phyloP scores from a whole-genome alignment of 2,329 filamentous ascomycete species.

The Penicillium fuscoglaucum region DNA sequence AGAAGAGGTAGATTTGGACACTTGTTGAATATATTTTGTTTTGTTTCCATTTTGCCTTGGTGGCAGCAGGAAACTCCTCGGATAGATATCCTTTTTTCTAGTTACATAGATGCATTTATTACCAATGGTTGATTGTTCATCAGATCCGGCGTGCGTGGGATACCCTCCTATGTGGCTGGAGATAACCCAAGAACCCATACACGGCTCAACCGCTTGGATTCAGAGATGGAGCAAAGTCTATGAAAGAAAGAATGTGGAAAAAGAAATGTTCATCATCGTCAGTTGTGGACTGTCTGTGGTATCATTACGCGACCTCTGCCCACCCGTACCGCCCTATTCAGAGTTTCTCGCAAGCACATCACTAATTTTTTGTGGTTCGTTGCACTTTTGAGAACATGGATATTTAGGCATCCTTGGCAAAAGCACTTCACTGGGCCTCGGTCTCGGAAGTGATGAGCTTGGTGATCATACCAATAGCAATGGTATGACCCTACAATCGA shows the following conservation, averaged over 20 bases:
- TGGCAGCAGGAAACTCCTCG: neutral
- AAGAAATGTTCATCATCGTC: conserved; percentile 37
- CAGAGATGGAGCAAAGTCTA: conserved; percentile 26
- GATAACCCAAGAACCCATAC: neutral
- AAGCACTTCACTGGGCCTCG: conserved; percentile 13
- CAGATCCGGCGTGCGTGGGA: neutral
- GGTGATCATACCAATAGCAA: conserved; percentile 98
- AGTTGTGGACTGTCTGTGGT: conserved; percentile 27
- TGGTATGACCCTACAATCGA: conserved; percentile 79
- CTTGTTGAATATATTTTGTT: neutral
- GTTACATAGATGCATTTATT: conserved; percentile 14
- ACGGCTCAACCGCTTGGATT: conserved; percentile 21
- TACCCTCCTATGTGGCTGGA: neutral
- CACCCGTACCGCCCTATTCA: conserved; percentile 20
- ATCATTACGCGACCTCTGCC: conserved; percentile 26
- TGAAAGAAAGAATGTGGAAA: conserved; percentile 18
- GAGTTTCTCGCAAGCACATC: conserved; percentile 6
- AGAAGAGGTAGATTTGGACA: conserved; percentile 49
- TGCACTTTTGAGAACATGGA: neutral
- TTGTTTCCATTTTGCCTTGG: neutral
- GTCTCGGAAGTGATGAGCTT: conserved; percentile 63
- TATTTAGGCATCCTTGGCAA: neutral
- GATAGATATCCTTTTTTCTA: conserved; percentile 11
- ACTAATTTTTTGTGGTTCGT: neutral
- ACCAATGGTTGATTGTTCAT: neutral